Base-by-base conservation (phyloP, 169 alveolate species). In the Cryptosporidium bovis region DNA sequence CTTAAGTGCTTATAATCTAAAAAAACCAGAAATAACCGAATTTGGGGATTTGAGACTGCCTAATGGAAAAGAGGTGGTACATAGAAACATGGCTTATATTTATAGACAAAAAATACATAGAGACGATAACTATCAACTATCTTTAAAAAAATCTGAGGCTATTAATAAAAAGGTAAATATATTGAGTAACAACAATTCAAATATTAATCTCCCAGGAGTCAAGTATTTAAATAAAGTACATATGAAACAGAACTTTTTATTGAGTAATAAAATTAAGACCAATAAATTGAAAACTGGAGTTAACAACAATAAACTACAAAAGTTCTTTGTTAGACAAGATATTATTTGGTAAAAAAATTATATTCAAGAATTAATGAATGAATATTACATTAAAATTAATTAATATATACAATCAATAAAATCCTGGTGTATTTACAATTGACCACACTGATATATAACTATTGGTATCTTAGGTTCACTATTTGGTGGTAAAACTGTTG, bases 41-140 rank as follows among this genome's bases (percentile, higher is more conserved):
- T 83, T 83, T 62, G 95, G 95, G 27, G 93, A 94, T 68, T 90
- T 94, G 77, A 90, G 93, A 24, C 90, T 94, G 18, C 97, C 97
- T 15, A 93, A 94, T 82, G 97, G 97, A 27, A 90, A 93, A 64
- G 96, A 94, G 83, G 97, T 95, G 16, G 94, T 94, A 27, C 94
- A 94, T 66, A 65, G 97, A 31, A 92, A 91, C 67, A 62, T 92
- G 51, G 93, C 96, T 3, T 94, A 94, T 66, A 91, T 94, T 31
- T 94, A 93, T 90, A 93, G 93, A 85, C 97, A 94, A 65, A 77
- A 77, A 60, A 29, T 60, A 20, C 36, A 15, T 24, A 60, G 40
- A 6, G 58, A 60, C 3, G 20, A 33, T n/a, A 20, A 12, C 31
- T 10, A 27, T 29, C 12, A 66, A 12, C 31, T 40, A 66, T 13